Evolutionary conservation across 1,284 basidiomycete species (phyloP).

Genomic region (Ustilago bromivora): DNA sequence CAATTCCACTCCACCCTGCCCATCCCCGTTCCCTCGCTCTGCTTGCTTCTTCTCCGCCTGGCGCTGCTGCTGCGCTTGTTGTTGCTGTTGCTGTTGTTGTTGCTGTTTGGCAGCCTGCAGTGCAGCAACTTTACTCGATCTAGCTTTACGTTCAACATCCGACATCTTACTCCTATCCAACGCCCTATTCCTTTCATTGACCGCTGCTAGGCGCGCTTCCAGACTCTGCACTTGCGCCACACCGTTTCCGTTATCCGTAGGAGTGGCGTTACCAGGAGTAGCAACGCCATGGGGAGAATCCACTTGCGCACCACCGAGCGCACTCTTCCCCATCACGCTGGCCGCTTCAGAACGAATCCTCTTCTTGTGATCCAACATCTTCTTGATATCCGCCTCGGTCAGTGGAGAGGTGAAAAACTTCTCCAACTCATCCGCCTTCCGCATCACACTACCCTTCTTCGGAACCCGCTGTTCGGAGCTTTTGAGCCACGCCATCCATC

Average conservation of each 20-base stretch:
- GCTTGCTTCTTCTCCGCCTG: slow-evolving; percentile 1
- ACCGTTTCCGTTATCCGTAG: neutral
- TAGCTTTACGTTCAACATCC: slow-evolving; percentile 77
- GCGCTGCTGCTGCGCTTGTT: neutral
- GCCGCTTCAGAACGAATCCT: slow-evolving; percentile 33
- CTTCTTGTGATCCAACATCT: slow-evolving; percentile 54
- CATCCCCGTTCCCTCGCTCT: too few relatives aligned
- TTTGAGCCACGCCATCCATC: slow-evolving; percentile 45
- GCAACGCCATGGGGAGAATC: neutral
- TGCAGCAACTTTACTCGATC: slow-evolving; percentile 70
- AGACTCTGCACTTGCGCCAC: slow-evolving; percentile 52
- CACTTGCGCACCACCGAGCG: slow-evolving; percentile 5
- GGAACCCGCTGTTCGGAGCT: slow-evolving; percentile 33
- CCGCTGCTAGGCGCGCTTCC: slow-evolving; percentile 77
- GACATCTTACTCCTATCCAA: slow-evolving; percentile 83
- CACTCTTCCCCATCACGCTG: slow-evolving; percentile 31
- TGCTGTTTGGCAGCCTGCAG: slow-evolving; percentile 2
- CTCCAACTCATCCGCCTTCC: slow-evolving; percentile 56
- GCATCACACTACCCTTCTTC: slow-evolving; percentile 20
- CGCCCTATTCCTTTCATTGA: slow-evolving; percentile 88
- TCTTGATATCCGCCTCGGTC: slow-evolving; percentile 58
- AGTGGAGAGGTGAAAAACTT: slow-evolving; percentile 49
- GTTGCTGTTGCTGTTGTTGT: neutral
- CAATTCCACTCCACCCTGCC: slow-evolving; percentile 16
- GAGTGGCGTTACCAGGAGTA: neutral